phyloP scores from a whole-genome alignment of 495 filamentous ascomycete genomes.

The Xylaria curta region DNA sequence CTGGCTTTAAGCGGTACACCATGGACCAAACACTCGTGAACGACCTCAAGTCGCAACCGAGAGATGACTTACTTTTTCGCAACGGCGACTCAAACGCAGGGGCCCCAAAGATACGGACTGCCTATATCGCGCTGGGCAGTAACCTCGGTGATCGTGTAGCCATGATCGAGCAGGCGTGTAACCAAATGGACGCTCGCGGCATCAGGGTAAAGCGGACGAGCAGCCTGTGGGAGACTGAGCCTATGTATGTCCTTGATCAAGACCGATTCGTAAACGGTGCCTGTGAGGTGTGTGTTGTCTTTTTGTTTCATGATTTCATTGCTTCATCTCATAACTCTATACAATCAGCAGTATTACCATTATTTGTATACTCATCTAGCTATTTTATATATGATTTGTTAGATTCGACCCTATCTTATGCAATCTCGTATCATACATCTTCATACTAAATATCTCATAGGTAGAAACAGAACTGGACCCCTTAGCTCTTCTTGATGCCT shows the following conservation, averaged over 20 bases:
- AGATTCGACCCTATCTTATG: not conserved
- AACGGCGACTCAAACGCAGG: conserved; percentile 21
- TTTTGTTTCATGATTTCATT: not conserved
- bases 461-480: conserved; percentile 81
- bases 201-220: conserved; percentile 83
- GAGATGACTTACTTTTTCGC: conserved; percentile 13
- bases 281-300: conserved; percentile 78
- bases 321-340: not conserved
- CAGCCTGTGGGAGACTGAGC: conserved; percentile 88
- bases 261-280: conserved; percentile 89
- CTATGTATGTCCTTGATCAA: conserved; percentile 95
- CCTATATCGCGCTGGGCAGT: conserved; percentile 89
- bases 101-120: conserved; percentile 44
- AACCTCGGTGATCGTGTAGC: conserved; percentile 87
- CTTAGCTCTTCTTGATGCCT: conserved; percentile 72
- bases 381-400: not conserved
- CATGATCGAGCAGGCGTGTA: conserved; percentile 83
- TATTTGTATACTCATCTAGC: not conserved
- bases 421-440: not conserved
- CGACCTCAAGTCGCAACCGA: conserved; percentile 21
- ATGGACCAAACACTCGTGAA: conserved; percentile 27
- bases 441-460: conserved; percentile 49
- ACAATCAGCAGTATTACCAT: not conserved
- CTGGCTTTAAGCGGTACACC: conserved; percentile 27
- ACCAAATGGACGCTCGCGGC: conserved; percentile 70